phyloP scores from a whole-genome alignment of 75 land plant species.

The Pinus albicaulis region DNA sequence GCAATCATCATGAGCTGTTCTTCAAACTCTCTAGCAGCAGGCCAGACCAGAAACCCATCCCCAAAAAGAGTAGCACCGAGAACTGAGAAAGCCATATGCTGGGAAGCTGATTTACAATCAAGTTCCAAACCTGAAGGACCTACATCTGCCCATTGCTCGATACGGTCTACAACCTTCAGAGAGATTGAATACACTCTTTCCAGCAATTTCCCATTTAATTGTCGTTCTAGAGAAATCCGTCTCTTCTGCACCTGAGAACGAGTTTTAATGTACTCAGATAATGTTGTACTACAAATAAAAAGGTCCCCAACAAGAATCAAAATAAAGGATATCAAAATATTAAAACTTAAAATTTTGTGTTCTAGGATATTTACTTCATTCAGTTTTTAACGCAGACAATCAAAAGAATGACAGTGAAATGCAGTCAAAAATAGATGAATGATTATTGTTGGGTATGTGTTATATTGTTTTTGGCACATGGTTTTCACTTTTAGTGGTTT shows the following conservation, averaged over 20 bases:
- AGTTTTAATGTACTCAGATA: not conserved
- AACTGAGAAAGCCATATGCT: slow-evolving; percentile 48
- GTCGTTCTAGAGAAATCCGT: slow-evolving; percentile 23
- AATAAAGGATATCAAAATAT: not conserved
- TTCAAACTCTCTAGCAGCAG: slow-evolving; percentile 45
- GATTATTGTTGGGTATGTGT: not conserved
- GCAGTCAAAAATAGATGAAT: not conserved
- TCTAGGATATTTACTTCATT: not conserved
- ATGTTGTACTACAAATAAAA: not conserved
- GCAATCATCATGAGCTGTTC: slow-evolving; percentile 58
- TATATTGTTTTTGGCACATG: too few relatives aligned
- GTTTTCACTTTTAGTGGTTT: too few relatives aligned
- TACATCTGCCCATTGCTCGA: slow-evolving; percentile 27
- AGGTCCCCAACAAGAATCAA: not conserved
- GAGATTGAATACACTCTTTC: slow-evolving; percentile 31
- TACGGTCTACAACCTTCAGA: slow-evolving; percentile 26
- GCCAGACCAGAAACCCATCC: slow-evolving; percentile 45
- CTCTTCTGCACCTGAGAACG: slow-evolving; percentile 35
- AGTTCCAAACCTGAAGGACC: slow-evolving; percentile 16
- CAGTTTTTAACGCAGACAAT: not conserved
- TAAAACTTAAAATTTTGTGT: not conserved
- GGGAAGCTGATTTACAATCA: slow-evolving; percentile 44
- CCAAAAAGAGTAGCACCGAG: slow-evolving; percentile 63
- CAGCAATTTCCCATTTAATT: slow-evolving; percentile 41
- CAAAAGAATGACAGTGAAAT: not conserved